phyloP scores from a whole-genome alignment of 306 rosid species.

The Delonix regia region DNA sequence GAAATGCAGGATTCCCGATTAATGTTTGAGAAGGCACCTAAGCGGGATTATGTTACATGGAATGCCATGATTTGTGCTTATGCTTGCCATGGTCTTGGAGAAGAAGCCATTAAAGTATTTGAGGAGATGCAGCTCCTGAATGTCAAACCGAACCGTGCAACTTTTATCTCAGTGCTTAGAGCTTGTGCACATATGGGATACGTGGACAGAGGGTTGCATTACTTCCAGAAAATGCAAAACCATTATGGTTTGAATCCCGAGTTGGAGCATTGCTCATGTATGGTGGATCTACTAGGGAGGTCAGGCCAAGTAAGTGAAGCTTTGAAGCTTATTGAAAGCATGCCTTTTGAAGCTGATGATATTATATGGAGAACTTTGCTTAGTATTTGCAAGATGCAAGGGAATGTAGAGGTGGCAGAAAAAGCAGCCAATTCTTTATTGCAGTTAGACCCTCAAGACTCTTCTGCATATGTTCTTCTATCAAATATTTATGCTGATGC shows the following conservation, averaged over 20 bases:
- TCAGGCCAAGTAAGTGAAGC: constrained; percentile 72
- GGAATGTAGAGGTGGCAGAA: constrained; percentile 80
- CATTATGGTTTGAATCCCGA: constrained; percentile 70
- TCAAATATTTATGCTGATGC: constrained; percentile 74
- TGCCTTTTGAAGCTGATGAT: constrained; percentile 85
- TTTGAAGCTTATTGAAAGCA: constrained; percentile 66
- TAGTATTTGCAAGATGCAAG: constrained; percentile 72
- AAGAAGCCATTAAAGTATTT: constrained; percentile 69
- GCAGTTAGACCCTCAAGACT: constrained; percentile 77
- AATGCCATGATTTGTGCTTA: constrained; percentile 90
- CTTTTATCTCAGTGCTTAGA: constrained; percentile 84
- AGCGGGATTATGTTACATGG: constrained; percentile 84
- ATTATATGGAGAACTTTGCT: constrained; percentile 87
- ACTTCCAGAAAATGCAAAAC: constrained; percentile 62
- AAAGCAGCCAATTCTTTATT: constrained; percentile 57
- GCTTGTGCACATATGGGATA: constrained; percentile 85
- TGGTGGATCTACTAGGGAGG: constrained; percentile 89
- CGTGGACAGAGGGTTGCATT: constrained; percentile 59
- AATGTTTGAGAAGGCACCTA: constrained; percentile 75
- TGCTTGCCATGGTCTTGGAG: constrained; percentile 80
- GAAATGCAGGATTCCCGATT: constrained; percentile 69
- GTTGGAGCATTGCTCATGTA: constrained; percentile 83
- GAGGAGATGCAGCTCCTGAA: constrained; percentile 70
- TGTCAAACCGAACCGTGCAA: constrained; percentile 70
- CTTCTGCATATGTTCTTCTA: constrained; percentile 71